These are phyloP conservation scores for Neofusicoccum parvum DNA, from an alignment of 2,329 filamentous ascomycete species.

Conservation along the genomic window DNA sequence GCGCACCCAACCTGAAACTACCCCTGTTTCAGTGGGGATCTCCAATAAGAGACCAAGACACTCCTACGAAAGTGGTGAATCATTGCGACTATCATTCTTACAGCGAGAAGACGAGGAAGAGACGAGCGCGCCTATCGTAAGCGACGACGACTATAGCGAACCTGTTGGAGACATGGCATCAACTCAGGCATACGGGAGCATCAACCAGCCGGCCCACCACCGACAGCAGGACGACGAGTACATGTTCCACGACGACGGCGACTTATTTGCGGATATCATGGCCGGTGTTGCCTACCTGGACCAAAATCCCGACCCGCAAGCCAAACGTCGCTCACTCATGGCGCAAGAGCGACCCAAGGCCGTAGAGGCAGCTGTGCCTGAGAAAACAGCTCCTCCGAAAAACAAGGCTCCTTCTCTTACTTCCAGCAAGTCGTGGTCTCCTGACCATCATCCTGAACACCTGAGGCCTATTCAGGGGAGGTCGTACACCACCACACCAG, in stretches of 20 bases:
- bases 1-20: conserved; percentile 12
- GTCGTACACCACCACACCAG: background rate
- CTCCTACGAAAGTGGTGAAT: conserved; percentile 13
- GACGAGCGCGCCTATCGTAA: background rate
- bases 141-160: conserved; percentile 6
- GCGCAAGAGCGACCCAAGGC: background rate
- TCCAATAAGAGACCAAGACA: conserved; percentile 17
- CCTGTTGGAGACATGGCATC: background rate
- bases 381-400: background rate
- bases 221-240: conserved; percentile 1
- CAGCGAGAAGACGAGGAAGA: background rate
- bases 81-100: conserved; percentile 13
- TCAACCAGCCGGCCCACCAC: background rate
- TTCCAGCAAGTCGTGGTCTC: conserved; percentile 5
- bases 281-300: conserved; percentile 11
- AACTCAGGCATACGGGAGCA: background rate
- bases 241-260: conserved; percentile 1
- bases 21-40: conserved; percentile 17
- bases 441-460: background rate
- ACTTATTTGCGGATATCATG: conserved; percentile 14
- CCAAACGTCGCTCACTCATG: background rate
- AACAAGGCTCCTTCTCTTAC: background rate
- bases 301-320: background rate
- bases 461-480: conserved; percentile 2
- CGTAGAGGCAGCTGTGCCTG: background rate